Conservation (phyloP, 768 basidiomycete species). For the Calocybe indica region DNA sequence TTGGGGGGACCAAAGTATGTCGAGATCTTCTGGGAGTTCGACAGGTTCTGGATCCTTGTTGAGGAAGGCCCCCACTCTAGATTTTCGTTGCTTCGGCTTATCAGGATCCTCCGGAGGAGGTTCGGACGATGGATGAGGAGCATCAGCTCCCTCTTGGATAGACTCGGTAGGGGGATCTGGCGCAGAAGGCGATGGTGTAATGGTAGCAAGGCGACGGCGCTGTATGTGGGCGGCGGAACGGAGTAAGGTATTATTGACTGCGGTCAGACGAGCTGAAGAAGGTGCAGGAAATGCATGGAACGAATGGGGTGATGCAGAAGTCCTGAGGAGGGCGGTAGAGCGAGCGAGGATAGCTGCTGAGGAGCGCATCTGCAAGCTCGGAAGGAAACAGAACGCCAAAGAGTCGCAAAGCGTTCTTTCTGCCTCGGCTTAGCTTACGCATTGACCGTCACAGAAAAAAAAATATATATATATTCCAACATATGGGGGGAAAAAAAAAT, state of each 20-base stretch:
- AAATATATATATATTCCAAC: constrained; percentile 1
- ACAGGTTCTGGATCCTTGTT: constrained; percentile 35
- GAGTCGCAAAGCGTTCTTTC: too few species aligned
- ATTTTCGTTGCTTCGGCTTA: constrained; percentile 35
- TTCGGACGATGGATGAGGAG: too few species aligned
- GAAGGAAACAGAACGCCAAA: not conserved
- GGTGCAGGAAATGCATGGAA: too few species aligned
- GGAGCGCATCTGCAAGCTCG: too few species aligned
- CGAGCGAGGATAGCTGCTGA: too few species aligned
- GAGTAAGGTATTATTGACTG: not conserved
- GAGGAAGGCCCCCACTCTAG: constrained; percentile 22
- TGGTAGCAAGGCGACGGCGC: too few species aligned
- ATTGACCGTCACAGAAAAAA: constrained; percentile 1
- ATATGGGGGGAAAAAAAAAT: not conserved
- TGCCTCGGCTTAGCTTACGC: constrained; percentile 2
- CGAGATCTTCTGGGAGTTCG: constrained; percentile 48
- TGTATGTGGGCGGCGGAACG: too few species aligned
- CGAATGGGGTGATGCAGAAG: too few species aligned
- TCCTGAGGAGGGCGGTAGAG: too few species aligned
- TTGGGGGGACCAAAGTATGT: constrained; percentile 63
- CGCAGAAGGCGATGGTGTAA: too few species aligned
- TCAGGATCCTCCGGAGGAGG: constrained; percentile 32
- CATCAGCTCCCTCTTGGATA: not conserved
- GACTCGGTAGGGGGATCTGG: constrained; percentile 9
- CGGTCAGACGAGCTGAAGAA: not conserved